phyloP scores from a whole-genome alignment of 2,329 filamentous ascomycete genomes.

The Penicillium corylophilum region DNA sequence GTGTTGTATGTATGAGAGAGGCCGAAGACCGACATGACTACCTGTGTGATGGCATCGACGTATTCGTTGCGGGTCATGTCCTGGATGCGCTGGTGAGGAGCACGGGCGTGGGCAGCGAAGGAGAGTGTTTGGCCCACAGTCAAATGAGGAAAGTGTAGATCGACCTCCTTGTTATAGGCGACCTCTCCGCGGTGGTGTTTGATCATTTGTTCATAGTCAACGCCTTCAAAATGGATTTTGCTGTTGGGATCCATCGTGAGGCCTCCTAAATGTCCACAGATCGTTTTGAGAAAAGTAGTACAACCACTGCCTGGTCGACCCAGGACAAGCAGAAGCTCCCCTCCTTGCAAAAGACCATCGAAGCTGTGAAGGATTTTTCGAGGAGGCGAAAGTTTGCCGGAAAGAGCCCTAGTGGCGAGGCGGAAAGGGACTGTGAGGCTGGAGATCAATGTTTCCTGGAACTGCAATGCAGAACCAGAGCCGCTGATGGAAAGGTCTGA shows the following conservation, averaged over 20 bases:
- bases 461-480: slow-evolving; percentile 23
- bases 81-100: slow-evolving; percentile 30
- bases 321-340: slow-evolving; percentile 43
- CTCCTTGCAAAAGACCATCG: slow-evolving; percentile 48
- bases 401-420: slow-evolving; percentile 5
- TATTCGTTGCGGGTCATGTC: slow-evolving; percentile 30
- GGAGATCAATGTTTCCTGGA: slow-evolving; percentile 26
- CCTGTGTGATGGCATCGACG: slow-evolving; percentile 40
- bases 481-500: slow-evolving; percentile 25
- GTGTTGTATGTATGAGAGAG: slow-evolving; percentile 47
- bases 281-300: slow-evolving; percentile 78
- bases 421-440: slow-evolving; percentile 36
- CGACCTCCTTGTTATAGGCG: slow-evolving; percentile 33
- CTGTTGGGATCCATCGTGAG: slow-evolving; percentile 32
- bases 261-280: slow-evolving; percentile 65
- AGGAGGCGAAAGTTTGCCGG: slow-evolving; percentile 33
- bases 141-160: slow-evolving; percentile 58
- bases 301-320: slow-evolving; percentile 53
- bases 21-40: slow-evolving; percentile 39
- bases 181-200: slow-evolving; percentile 45
- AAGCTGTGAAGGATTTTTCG: slow-evolving; percentile 21
- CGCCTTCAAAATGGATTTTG: slow-evolving; percentile 75
- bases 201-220: slow-evolving; percentile 68
- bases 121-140: slow-evolving; percentile 71
- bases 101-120: slow-evolving; percentile 67